Base-by-base conservation (phyloP, 768 basidiomycete genomes). In the Collybia nuda region DNA sequence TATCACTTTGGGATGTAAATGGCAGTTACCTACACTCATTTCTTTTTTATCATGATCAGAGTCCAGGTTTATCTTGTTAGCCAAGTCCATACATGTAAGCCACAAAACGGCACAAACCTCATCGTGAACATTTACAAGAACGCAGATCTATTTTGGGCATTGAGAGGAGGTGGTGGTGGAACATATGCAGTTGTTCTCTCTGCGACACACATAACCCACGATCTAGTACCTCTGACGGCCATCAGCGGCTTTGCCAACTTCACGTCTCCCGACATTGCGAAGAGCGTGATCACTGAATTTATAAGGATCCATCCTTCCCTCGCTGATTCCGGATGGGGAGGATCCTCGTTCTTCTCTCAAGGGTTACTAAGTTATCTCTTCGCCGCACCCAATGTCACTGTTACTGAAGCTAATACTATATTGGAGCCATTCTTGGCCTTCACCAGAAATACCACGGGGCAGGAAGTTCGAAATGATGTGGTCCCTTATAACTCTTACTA, bases 111-210 rank as follows among this genome's bases (percentile, higher is more conserved):
- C 1, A 42, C 60, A 32, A 52, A 64, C 44, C 64, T 67, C 17
- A 65, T 64, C 3, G 74, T 69, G 14, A 75, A 74, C 53, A 59
- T 59, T 1, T 60, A 55, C n/a, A 62, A 74, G 44, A 68, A 78
- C 46, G 12, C 57, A 8, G 76, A 79, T 44, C 67, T 79, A 0
- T 77, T 75, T 57, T 77, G 68, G 63, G 76, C 72, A 0, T 53
- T 78, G 14, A 62, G 73, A 14, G 77, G 77, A 11, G 75, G 75
- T 0, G 76, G 71, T 2, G 69, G 70, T 1, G 64, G 63, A 14
- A 67, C 69, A 0, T 72, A 67, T 40, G 72, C 32, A 2, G 38
- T 47, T n/a, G 45, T 47, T 17, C 36, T 38, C 21, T 47, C 45
- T 2, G 15, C 15, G 14, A 26, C 38, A 22, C 38, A 47, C 32